These are phyloP conservation scores for Pelargonium citronellum DNA, from an alignment of 441 rosid genomes.

Conservation along the genomic window DNA sequence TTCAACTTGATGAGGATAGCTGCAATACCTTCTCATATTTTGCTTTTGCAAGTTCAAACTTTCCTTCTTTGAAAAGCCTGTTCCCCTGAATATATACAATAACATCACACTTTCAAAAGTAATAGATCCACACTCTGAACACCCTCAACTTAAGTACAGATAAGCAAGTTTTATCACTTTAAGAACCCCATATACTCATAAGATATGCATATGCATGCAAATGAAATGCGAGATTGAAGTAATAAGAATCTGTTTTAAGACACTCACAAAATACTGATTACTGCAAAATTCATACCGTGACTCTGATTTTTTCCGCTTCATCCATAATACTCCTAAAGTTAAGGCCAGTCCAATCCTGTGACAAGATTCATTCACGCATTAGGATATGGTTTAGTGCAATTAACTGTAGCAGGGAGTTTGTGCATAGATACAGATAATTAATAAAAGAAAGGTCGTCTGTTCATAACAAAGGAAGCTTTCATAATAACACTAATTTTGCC, in stretches of 20 bases:
- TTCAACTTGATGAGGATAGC: not conserved
- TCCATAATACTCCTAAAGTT: conserved; percentile 85
- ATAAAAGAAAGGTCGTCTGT: not conserved
- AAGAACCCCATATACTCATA: not conserved
- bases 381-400: not conserved
- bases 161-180: conserved; percentile 4
- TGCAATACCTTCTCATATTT: conserved; percentile 85
- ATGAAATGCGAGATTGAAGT: not conserved
- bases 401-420: not conserved
- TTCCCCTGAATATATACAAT: conserved; percentile 65
- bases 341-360: conserved; percentile 97
- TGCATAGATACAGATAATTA: not conserved
- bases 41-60: conserved; percentile 85
- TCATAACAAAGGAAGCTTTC: not conserved
- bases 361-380: conserved; percentile 14
- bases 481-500: not conserved
- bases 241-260: not conserved
- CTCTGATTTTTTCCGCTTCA: conserved; percentile 85
- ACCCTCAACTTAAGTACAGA: not conserved
- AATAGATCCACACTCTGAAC: not conserved
- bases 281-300: conserved; percentile 44
- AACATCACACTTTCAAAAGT: conserved; percentile 18
- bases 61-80: conserved; percentile 88
- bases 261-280: conserved; percentile 3
- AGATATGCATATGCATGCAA: not conserved